A percentile compares a stretch with the other conserved stretches of the same genome.
These are phyloP conservation scores for Paecilomyces formosus DNA, from an alignment of 2,329 filamentous ascomycete species.

Conservation along the genomic window DNA sequence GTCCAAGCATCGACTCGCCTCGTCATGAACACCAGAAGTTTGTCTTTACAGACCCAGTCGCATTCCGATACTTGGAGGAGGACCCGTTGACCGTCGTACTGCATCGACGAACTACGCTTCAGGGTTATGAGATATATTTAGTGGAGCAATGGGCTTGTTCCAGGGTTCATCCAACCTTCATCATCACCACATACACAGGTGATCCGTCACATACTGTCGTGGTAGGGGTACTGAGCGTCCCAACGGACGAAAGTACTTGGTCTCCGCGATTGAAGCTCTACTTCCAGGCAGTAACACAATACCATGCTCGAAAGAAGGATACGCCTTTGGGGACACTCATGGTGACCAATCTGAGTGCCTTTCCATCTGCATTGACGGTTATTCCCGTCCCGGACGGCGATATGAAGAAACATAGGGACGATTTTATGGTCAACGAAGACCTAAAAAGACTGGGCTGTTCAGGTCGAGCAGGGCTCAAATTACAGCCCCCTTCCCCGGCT, in stretches of 20 bases:
- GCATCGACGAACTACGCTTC: slow-evolving; percentile 60
- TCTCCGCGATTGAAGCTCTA: slow-evolving; percentile 72
- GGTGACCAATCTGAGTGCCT: slow-evolving; percentile 88
- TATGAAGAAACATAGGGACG: slow-evolving; percentile 66
- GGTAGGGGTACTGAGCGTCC: slow-evolving; percentile 74
- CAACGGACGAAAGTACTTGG: slow-evolving; percentile 72
- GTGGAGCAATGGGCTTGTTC: slow-evolving; percentile 98
- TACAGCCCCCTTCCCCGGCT: slow-evolving; percentile 69
- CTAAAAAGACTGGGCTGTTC: slow-evolving; percentile 89
- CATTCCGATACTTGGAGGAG: slow-evolving; percentile 73
- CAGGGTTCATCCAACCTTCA: slow-evolving; percentile 77
- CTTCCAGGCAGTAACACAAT: slow-evolving; percentile 77
- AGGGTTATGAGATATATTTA: slow-evolving; percentile 86
- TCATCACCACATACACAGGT: slow-evolving; percentile 89
- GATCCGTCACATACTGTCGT: slow-evolving; percentile 71
- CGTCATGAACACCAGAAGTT: slow-evolving; percentile 46
- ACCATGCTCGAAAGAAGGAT: slow-evolving; percentile 74
- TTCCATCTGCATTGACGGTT: slow-evolving; percentile 87
- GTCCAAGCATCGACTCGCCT: slow-evolving; percentile 8
- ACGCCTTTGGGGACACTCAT: slow-evolving; percentile 78
- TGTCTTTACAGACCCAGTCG: slow-evolving; percentile 59
- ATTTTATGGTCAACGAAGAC: slow-evolving; percentile 91
- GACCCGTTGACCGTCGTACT: slow-evolving; percentile 70
- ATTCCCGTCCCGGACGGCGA: slow-evolving; percentile 85
- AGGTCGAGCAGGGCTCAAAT: slow-evolving; percentile 75